Conservation (phyloP, 228 moss, liverwort and hornwort species). For the Sphagnum magellanicum region DNA sequence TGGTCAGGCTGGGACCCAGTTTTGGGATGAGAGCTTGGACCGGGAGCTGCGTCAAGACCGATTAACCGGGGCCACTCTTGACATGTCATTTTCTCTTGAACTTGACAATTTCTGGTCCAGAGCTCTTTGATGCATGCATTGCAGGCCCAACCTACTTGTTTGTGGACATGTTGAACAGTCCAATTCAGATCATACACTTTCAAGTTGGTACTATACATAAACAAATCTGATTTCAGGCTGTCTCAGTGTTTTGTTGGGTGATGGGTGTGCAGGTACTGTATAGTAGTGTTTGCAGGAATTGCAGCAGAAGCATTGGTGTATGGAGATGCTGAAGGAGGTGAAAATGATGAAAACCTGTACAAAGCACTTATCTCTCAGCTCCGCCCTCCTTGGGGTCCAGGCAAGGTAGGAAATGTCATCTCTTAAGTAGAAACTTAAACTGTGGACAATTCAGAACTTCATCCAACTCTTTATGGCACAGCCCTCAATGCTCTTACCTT, state of each 20-base stretch:
- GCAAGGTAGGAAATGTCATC: slow-evolving; percentile 45
- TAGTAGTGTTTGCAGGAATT: slow-evolving; percentile 89
- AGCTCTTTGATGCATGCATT: neutral
- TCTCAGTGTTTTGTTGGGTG: neutral
- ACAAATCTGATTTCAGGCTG: too few relatives aligned
- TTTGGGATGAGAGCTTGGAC: slow-evolving; percentile 87
- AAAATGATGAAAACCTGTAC: slow-evolving; percentile 93
- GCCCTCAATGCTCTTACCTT: neutral
- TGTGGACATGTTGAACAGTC: neutral
- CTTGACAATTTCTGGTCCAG: neutral
- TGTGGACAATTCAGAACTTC: neutral
- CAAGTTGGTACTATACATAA: neutral
- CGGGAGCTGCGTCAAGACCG: slow-evolving; percentile 61
- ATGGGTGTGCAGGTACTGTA: slow-evolving; percentile 61
- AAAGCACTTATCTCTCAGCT: slow-evolving; percentile 70
- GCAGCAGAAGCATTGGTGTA: slow-evolving; percentile 90
- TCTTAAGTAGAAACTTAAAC: neutral
- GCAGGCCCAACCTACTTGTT: neutral
- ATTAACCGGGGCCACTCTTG: slow-evolving; percentile 63
- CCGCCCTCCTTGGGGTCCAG: slow-evolving; percentile 83
- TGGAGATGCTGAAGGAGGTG: slow-evolving; percentile 93
- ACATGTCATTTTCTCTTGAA: slow-evolving; percentile 39
- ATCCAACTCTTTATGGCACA: neutral
- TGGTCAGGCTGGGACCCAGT: slow-evolving; percentile 91
- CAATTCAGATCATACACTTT: neutral